phyloP scores from a whole-genome alignment of 768 basidiomycete genomes.

The Mycena amicta region DNA sequence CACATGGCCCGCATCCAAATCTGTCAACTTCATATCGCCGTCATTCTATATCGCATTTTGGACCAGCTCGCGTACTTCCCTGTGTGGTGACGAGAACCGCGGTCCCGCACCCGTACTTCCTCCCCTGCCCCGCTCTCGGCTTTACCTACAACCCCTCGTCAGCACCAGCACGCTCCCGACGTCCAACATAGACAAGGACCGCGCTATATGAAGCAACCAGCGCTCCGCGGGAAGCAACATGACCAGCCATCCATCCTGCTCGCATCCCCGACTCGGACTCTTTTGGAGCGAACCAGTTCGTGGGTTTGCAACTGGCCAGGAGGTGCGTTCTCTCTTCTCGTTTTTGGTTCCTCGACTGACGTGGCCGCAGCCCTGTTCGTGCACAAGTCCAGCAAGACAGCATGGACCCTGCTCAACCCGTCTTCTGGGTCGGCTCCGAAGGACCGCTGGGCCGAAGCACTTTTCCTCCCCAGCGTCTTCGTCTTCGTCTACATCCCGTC shows the following conservation, averaged over 20 bases:
- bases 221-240: constrained; percentile 63
- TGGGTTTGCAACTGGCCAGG: constrained; percentile 9
- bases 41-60: no score
- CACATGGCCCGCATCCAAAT: no score
- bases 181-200: constrained; percentile 78
- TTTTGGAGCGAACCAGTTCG: constrained; percentile 26
- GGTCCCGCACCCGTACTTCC: constrained; percentile 57
- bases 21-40: no score
- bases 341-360: not conserved
- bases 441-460: constrained; percentile 38
- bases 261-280: constrained; percentile 81
- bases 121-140: constrained; percentile 31
- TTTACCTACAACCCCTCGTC: constrained; percentile 27
- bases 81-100: constrained; percentile 67
- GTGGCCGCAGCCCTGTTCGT: not conserved
- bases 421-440: constrained; percentile 39
- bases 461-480: constrained; percentile 31
- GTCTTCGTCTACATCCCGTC: constrained; percentile 24
- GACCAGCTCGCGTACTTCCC: no score
- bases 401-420: constrained; percentile 71
- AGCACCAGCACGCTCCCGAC: constrained; percentile 41
- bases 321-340: not conserved
- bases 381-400: constrained; percentile 56
- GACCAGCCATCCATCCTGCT: constrained; percentile 83
- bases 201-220: constrained; percentile 41